Percentiles rank a stretch among this genome's conserved stretches.
Evolutionary conservation across 352 stramenopile species (phyloP).

Genomic region (Phytophthora tubulina): DNA sequence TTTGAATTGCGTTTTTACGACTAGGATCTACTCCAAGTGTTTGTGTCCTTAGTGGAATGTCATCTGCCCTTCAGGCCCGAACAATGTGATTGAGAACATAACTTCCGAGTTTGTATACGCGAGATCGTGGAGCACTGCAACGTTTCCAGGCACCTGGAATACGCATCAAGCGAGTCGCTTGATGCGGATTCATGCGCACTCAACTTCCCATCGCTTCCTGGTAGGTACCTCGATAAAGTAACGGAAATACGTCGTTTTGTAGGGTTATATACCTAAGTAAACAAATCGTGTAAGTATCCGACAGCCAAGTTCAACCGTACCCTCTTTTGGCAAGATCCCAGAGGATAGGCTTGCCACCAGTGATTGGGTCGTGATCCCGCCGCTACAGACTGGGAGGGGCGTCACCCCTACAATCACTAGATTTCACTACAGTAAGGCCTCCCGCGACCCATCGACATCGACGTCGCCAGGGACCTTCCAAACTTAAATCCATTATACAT

Average conservation of each 20-base stretch:
- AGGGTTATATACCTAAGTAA: not conserved
- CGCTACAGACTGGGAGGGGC: slow-evolving; percentile 8
- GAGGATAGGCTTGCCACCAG: slow-evolving; percentile 13
- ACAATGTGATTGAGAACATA: too few relatives aligned
- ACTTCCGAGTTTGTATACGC: too few relatives aligned
- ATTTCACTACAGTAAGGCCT: not conserved
- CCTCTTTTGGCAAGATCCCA: not conserved
- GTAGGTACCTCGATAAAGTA: slow-evolving; percentile 9
- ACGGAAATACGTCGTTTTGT: not conserved
- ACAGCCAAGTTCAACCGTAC: not conserved
- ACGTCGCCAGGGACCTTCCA: not conserved
- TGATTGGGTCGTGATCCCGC: slow-evolving; percentile 21
- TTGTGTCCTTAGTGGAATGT: too few relatives aligned
- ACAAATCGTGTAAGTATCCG: not conserved
- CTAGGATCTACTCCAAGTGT: too few relatives aligned
- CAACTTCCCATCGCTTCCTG: slow-evolving; percentile 13
- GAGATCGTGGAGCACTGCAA: too few relatives aligned
- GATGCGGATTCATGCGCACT: slow-evolving; percentile 16
- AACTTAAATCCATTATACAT: not conserved
- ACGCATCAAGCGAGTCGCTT: not conserved
- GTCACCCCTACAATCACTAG: slow-evolving; percentile 8
- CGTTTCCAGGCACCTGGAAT: not conserved
- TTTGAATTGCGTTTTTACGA: too few relatives aligned
- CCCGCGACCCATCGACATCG: not conserved
- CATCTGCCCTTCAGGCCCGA: too few relatives aligned